Conservation (phyloP, 257 asterid genomes). For the Nemophila menziesii region DNA sequence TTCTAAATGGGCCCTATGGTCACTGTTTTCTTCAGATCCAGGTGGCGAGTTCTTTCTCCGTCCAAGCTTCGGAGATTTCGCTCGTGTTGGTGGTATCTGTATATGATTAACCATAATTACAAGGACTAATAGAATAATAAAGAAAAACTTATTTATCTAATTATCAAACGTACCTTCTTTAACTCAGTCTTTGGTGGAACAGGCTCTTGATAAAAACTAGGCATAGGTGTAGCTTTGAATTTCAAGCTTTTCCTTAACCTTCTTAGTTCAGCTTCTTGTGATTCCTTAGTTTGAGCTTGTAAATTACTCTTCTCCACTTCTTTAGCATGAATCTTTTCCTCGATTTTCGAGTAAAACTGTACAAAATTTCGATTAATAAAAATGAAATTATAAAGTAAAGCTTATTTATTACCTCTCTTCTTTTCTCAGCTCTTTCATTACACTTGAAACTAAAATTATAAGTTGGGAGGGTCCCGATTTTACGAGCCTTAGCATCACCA, state of each 20-base stretch:
- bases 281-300: constrained; percentile 78
- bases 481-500: constrained; percentile 55
- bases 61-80: constrained; percentile 91
- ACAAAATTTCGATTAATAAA: constrained; percentile 14
- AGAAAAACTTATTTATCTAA: too few relatives aligned
- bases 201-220: constrained; percentile 96
- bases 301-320: constrained; percentile 66
- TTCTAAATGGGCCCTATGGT: constrained; percentile 21
- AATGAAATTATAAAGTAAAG: constrained; percentile 9
- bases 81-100: constrained; percentile 81
- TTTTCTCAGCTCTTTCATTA: constrained; percentile 89
- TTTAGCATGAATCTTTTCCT: constrained; percentile 87
- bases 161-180: constrained; percentile 69
- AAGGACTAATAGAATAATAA: neutral
- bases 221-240: constrained; percentile 98
- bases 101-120: neutral
- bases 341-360: constrained; percentile 84
- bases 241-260: constrained; percentile 69
- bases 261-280: constrained; percentile 83
- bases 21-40: constrained; percentile 35
- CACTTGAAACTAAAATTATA: constrained; percentile 80
- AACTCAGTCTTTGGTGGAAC: constrained; percentile 78
- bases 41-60: constrained; percentile 49
- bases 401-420: constrained; percentile 92
- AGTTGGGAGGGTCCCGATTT: constrained; percentile 60